These are phyloP conservation scores for Allium sativum DNA, from an alignment of 106 monocot species.

Conservation along the genomic window DNA sequence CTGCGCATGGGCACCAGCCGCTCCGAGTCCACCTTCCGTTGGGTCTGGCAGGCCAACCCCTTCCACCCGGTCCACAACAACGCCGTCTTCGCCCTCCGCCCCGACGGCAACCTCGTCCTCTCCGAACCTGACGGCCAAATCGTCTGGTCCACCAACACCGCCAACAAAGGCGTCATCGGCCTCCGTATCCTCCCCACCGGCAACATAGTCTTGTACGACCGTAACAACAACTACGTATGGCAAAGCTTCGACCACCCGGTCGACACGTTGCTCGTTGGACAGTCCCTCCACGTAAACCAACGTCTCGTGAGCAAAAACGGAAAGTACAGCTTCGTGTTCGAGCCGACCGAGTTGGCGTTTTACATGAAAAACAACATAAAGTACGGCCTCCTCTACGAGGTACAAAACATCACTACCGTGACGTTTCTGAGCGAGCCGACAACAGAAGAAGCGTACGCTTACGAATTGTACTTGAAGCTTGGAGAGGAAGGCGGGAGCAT, in stretches of 20 bases:
- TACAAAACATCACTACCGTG: neutral
- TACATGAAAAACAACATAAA: slow-evolving; percentile 30
- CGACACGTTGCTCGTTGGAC: slow-evolving; percentile 47
- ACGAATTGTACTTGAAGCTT: slow-evolving; percentile 11
- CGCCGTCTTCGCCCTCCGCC: slow-evolving; percentile 33
- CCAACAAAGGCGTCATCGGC: slow-evolving; percentile 39
- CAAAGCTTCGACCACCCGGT: slow-evolving; percentile 61
- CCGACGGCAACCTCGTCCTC: slow-evolving; percentile 40
- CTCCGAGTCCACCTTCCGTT: slow-evolving; percentile 39
- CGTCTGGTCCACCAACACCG: slow-evolving; percentile 37
- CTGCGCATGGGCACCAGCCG: slow-evolving; percentile 44
- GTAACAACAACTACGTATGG: slow-evolving; percentile 25
- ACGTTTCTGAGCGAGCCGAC: slow-evolving; percentile 8
- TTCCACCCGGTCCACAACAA: slow-evolving; percentile 36
- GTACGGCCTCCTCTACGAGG: slow-evolving; percentile 4
- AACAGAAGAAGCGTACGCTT: slow-evolving; percentile 2
- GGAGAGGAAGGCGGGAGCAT: slow-evolving; percentile 2
- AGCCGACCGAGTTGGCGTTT: slow-evolving; percentile 22
- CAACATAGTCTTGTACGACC: slow-evolving; percentile 43
- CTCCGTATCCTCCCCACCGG: slow-evolving; percentile 27
- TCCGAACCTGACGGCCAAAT: slow-evolving; percentile 28
- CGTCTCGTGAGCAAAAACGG: slow-evolving; percentile 27
- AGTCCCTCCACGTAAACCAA: slow-evolving; percentile 20
- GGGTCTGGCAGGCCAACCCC: slow-evolving; percentile 67
- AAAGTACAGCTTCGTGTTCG: slow-evolving; percentile 26